Percentiles rank a stretch among this genome's conserved stretches.
Conservation (phyloP, 2,329 filamentous ascomycete genomes). For the Aspergillus puulaauensis region DNA sequence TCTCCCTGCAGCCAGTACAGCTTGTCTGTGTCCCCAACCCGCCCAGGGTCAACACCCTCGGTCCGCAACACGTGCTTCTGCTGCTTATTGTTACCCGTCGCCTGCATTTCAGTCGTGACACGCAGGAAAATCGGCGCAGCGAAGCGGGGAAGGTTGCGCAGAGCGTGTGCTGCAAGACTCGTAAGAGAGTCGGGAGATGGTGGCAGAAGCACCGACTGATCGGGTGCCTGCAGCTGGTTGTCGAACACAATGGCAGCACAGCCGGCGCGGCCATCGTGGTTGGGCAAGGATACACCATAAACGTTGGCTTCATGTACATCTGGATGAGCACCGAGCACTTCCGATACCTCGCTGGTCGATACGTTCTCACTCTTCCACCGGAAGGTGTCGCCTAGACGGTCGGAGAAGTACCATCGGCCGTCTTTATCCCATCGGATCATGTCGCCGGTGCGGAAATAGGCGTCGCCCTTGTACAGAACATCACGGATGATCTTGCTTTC, state of each 20-base stretch:
- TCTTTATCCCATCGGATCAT: slow-evolving; percentile 69
- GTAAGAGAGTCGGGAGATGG: slow-evolving; percentile 48
- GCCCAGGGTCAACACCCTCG: slow-evolving; percentile 68
- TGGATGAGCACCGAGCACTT: slow-evolving; percentile 67
- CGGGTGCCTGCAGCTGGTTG: slow-evolving; percentile 34
- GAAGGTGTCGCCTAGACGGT: slow-evolving; percentile 59
- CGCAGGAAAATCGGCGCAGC: slow-evolving; percentile 78
- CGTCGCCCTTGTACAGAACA: slow-evolving; percentile 73
- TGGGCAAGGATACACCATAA: slow-evolving; percentile 75
- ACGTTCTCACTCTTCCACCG: slow-evolving; percentile 75
- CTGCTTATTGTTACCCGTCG: slow-evolving; percentile 86
- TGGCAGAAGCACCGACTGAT: slow-evolving; percentile 22
- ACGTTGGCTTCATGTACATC: slow-evolving; percentile 77
- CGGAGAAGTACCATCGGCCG: slow-evolving; percentile 75
- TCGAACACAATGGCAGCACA: slow-evolving; percentile 70
- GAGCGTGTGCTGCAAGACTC: slow-evolving; percentile 62
- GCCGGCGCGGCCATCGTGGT: slow-evolving; percentile 80
- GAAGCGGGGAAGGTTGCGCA: slow-evolving; percentile 64
- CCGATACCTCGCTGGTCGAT: slow-evolving; percentile 77
- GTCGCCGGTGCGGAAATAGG: slow-evolving; percentile 83
- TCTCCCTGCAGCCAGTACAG: slow-evolving; percentile 68
- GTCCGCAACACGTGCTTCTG: slow-evolving; percentile 73
- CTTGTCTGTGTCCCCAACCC: slow-evolving; percentile 39
- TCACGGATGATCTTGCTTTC: slow-evolving; percentile 71
- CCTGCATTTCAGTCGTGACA: slow-evolving; percentile 60